phyloP scores from a whole-genome alignment of 2,329 filamentous ascomycete genomes.

The Ceratocystis alfenasii region DNA sequence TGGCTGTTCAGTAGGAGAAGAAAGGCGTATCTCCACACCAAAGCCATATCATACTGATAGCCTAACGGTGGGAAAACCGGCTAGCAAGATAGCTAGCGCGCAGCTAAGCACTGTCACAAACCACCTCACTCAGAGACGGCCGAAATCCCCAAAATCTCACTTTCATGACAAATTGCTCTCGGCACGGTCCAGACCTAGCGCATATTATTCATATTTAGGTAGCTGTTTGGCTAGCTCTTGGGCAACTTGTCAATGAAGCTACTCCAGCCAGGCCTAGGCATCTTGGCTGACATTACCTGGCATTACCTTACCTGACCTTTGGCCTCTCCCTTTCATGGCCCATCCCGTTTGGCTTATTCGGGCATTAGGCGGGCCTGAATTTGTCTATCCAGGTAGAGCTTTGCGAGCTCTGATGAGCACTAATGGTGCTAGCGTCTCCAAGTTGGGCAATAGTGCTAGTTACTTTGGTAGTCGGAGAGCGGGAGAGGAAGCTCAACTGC shows the following conservation, averaged over 20 bases:
- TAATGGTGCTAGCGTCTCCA: background rate
- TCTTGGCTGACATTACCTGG: too few relatives aligned
- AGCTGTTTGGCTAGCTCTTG: too few relatives aligned
- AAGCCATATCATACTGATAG: background rate
- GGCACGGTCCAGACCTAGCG: too few relatives aligned
- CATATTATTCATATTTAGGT: too few relatives aligned
- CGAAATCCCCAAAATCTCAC: too few relatives aligned
- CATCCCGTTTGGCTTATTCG: background rate
- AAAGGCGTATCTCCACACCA: background rate
- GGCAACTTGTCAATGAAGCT: too few relatives aligned
- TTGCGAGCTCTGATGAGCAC: background rate
- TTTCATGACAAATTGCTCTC: too few relatives aligned
- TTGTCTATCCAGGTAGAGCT: background rate
- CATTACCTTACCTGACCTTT: background rate
- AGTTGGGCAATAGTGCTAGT: background rate
- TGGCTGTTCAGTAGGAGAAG: background rate
- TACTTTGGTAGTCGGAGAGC: background rate
- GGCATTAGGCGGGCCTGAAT: background rate
- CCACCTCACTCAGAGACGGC: too few relatives aligned
- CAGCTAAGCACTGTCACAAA: too few relatives aligned
- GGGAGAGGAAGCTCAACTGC: conserved; percentile 4
- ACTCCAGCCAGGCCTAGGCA: too few relatives aligned
- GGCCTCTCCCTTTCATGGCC: background rate
- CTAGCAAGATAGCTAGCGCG: background rate
- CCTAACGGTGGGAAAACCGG: background rate